Evolutionary conservation across 306 rosid species (phyloP), one percentile per base, ranked within the genome.

Genomic region (Medicago ruthenica): DNA sequence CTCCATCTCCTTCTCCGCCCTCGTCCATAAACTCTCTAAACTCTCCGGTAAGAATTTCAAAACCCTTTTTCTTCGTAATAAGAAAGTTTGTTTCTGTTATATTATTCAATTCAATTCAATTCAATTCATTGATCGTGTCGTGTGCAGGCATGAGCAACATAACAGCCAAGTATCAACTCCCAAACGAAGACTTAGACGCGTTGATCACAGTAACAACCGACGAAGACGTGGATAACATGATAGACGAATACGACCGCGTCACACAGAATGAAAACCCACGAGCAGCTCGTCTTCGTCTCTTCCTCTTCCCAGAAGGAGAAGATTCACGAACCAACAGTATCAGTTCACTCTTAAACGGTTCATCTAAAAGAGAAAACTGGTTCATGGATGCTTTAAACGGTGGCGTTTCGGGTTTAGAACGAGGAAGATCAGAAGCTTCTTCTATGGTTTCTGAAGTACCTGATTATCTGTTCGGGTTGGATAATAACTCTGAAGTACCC

Each of bases 181-280:
- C 99, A 17, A 96, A 88, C 71, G 99, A 96, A 84, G 99, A 96
- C 42, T 87, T 96, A 0, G 99, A 96, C 83, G 92, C 99, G 8
- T 79, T 96, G 86, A 96, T 96, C 69, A 88, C 99, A 0, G 97
- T 96, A 1, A 76, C 93, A 11, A 88, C 97, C 10, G 99, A 96
- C 40, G 99, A 96, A 40, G 99, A 96, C 67, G 98, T 96, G 20
- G 99, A 96, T 76, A 96, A 96, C 87, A 96, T 96, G 99, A 88
- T 96, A 78, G 99, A 96, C 20, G 99, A 96, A 80, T 92, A 86
- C 78, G 99, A 92, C 76, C 91, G 99, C 60, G 17, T 89, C 3
- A 65, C 87, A 76, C 93, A 73, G 73, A 96, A 84, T 62, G 96
- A 89, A 9, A 90, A 88, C 87, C 86, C 96, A 0, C 85, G 89